Conservation (phyloP, 1,139 yeast genomes). For the Candida tropicalis region DNA sequence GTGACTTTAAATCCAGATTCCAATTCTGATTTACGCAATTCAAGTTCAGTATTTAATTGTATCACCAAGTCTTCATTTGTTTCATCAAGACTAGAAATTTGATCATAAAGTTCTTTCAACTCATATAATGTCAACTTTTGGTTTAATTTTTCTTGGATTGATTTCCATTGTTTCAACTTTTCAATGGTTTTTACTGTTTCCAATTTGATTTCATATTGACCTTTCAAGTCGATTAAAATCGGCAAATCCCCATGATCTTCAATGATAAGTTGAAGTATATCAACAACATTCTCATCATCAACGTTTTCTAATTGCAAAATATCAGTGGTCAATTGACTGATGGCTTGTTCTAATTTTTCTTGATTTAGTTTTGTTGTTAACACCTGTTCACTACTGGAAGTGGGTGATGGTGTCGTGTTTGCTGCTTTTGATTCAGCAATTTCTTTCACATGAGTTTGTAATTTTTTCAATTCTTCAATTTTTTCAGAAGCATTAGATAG, state of each 20-base stretch:
- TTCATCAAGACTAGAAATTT: constrained; percentile 6
- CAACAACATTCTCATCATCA: constrained; percentile 15
- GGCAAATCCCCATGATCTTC: constrained; percentile 19
- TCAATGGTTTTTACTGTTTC: constrained; percentile 5
- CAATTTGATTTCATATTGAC: constrained; percentile 7
- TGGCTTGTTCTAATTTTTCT: constrained; percentile 10
- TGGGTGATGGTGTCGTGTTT: too few species aligned
- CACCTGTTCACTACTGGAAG: constrained; percentile 2
- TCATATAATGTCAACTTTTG: constrained; percentile 8
- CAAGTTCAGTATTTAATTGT: constrained; percentile 5
- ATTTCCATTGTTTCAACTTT: constrained; percentile 5
- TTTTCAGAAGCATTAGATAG: constrained; percentile 24
- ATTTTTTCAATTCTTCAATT: constrained; percentile 23
- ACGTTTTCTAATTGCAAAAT: constrained; percentile 6
- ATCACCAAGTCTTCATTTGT: not conserved
- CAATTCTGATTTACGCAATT: constrained; percentile 4
- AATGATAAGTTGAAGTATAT: constrained; percentile 21
- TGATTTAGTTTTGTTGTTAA: constrained; percentile 8
- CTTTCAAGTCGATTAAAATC: constrained; percentile 17
- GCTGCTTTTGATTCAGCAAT: constrained; percentile 9
- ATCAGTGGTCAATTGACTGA: constrained; percentile 10
- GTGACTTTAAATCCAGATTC: constrained; percentile 9
- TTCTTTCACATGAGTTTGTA: constrained; percentile 18
- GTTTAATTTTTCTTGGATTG: constrained; percentile 8
- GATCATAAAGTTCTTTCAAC: constrained; percentile 7